A percentile compares a stretch with the other conserved stretches of the same genome.
These are phyloP conservation scores for Aspergillus asperescens DNA, from an alignment of 495 filamentous ascomycete genomes.

Conservation along the genomic window DNA sequence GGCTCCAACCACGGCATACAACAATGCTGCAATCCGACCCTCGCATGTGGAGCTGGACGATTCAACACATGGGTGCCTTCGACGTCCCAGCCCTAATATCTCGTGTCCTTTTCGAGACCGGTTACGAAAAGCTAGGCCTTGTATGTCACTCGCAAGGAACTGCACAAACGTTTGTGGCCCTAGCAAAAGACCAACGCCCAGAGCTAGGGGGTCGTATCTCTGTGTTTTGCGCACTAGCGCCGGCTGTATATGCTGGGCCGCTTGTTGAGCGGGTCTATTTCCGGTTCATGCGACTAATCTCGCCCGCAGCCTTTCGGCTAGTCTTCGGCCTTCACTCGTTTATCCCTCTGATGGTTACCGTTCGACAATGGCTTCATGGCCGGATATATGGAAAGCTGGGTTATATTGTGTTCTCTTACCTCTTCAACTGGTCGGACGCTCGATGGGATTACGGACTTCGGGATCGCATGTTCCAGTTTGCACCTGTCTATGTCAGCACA, in stretches of 20 bases:
- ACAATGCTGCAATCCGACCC: slow-evolving; percentile 69
- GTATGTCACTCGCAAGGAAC: slow-evolving; percentile 90
- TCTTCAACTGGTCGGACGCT: slow-evolving; percentile 84
- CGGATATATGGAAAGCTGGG: slow-evolving; percentile 76
- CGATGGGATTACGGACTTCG: slow-evolving; percentile 81
- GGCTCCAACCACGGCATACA: slow-evolving; percentile 70
- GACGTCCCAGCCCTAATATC: slow-evolving; percentile 87
- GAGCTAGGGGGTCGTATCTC: slow-evolving; percentile 80
- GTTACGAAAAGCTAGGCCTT: slow-evolving; percentile 77
- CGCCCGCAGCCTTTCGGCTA: slow-evolving; percentile 67
- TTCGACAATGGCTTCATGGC: slow-evolving; percentile 60
- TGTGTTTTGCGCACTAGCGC: slow-evolving; percentile 89
- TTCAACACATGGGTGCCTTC: slow-evolving; percentile 85
- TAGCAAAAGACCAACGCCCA: slow-evolving; percentile 88
- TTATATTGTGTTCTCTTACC: slow-evolving; percentile 83
- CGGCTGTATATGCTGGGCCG: slow-evolving; percentile 86
- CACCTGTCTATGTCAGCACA: slow-evolving; percentile 82
- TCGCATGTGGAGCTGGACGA: slow-evolving; percentile 97
- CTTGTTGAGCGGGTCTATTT: slow-evolving; percentile 84
- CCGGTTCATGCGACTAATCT: slow-evolving; percentile 83
- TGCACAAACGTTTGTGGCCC: slow-evolving; percentile 80
- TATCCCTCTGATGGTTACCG: slow-evolving; percentile 90
- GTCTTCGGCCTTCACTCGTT: slow-evolving; percentile 94
- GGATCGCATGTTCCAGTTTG: slow-evolving; percentile 84
- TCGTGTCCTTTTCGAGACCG: slow-evolving; percentile 75